A percentile compares a stretch with the other conserved stretches of the same genome.
phyloP scores from a whole-genome alignment of 2,329 filamentous ascomycete genomes.

The Bipolaris zeicola region DNA sequence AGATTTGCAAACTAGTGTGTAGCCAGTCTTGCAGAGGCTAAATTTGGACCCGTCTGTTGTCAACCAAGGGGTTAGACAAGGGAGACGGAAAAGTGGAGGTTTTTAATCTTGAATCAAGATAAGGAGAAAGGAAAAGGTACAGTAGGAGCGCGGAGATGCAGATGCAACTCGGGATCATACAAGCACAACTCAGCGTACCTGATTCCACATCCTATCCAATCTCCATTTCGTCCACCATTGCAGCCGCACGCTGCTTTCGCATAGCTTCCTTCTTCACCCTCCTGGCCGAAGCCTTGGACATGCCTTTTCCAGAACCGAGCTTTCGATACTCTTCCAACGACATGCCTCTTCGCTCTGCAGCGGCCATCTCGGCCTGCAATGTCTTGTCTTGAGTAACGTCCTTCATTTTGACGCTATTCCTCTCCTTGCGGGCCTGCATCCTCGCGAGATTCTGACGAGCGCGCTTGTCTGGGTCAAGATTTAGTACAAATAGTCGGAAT shows the following conservation, averaged over 20 bases:
- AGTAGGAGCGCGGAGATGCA: too few species aligned
- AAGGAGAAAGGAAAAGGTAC: too few species aligned
- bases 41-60: neutral
- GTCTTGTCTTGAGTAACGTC: constrained; percentile 12
- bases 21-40: neutral
- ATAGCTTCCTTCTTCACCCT: constrained; percentile 9
- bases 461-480: constrained; percentile 19
- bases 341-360: constrained; percentile 26
- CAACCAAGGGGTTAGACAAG: too few species aligned
- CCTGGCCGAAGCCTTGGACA: constrained; percentile 4
- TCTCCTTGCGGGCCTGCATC: constrained; percentile 24
- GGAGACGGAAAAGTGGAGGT: too few species aligned
- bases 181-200: too few species aligned
- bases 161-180: too few species aligned
- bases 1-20: too few species aligned
- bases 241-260: constrained; percentile 3
- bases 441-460: constrained; percentile 28
- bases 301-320: constrained; percentile 9
- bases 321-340: constrained; percentile 16
- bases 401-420: constrained; percentile 12
- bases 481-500: neutral
- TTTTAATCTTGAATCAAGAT: too few species aligned
- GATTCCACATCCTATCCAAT: constrained; percentile 6
- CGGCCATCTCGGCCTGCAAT: constrained; percentile 16
- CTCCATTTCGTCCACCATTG: constrained; percentile 13